Evolutionary conservation across 176 grass and related monocot genomes (phyloP).

Genomic region (Rhynchospora pubera): DNA sequence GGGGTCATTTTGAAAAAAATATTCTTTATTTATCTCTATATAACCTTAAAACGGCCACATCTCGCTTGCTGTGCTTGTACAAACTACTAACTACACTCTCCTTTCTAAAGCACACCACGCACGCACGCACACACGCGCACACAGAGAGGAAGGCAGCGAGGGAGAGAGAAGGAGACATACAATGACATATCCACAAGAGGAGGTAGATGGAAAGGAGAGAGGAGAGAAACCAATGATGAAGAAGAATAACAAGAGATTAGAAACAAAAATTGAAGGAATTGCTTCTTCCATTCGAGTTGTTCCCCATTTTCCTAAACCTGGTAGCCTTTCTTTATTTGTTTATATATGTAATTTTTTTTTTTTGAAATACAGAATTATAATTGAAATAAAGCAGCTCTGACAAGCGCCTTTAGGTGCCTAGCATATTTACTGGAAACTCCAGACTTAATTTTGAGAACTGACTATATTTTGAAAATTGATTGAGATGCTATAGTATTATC

Average conservation of each 20-base stretch:
- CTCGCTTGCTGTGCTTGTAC: conserved; percentile 5
- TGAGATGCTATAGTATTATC: neutral
- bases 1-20: neutral
- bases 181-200: conserved; percentile 26
- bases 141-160: neutral
- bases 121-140: neutral
- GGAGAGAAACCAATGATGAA: neutral
- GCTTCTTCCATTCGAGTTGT: conserved; percentile 42
- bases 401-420: neutral
- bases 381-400: neutral
- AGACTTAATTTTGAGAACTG: too few relatives aligned
- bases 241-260: conserved; percentile 24
- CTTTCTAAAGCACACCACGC: neutral
- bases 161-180: neutral
- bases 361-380: neutral
- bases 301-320: conserved; percentile 44
- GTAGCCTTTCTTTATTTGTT: neutral
- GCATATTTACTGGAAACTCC: neutral
- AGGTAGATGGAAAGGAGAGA: conserved; percentile 1
- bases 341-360: neutral
- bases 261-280: conserved; percentile 27
- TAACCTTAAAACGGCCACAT: neutral
- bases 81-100: neutral
- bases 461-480: neutral
- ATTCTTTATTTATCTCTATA: conserved; percentile 22